A percentile compares a stretch with the other conserved stretches of the same genome.
Conservation (phyloP, 2,329 filamentous ascomycete species). For the Capronia americana region DNA sequence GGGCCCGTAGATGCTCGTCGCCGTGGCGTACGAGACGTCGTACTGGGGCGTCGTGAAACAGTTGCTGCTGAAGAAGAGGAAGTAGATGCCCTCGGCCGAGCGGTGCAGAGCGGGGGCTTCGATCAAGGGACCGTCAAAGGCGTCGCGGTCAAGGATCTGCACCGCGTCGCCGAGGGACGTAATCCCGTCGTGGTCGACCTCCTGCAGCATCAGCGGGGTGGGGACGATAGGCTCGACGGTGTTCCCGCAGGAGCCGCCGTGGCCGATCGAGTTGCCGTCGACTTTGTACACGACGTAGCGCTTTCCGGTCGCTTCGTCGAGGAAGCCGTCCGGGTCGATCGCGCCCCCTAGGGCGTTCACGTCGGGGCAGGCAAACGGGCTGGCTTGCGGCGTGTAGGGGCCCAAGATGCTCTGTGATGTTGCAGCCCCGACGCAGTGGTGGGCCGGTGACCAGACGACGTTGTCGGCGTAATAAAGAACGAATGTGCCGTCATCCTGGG, state of each 20-base stretch:
- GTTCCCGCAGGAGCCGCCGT: conserved; percentile 56
- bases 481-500: conserved; percentile 56
- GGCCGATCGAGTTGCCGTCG: conserved; percentile 65
- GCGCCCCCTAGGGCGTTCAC: conserved; percentile 58
- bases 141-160: conserved; percentile 67
- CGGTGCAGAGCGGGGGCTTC: conserved; percentile 64
- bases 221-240: conserved; percentile 48
- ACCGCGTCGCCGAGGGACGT: conserved; percentile 60
- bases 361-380: conserved; percentile 61
- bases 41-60: conserved; percentile 63
- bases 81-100: conserved; percentile 57
- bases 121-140: conserved; percentile 66
- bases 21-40: conserved; percentile 66
- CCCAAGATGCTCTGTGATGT: conserved; percentile 56
- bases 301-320: conserved; percentile 57
- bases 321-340: conserved; percentile 68
- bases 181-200: conserved; percentile 54
- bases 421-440: conserved; percentile 65
- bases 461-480: conserved; percentile 64
- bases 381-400: conserved; percentile 58
- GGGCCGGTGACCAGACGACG: conserved; percentile 45
- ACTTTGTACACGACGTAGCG: conserved; percentile 70
- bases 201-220: conserved; percentile 52
- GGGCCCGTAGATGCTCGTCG: conserved; percentile 47
- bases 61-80: conserved; percentile 68